phyloP scores from a whole-genome alignment of 169 alveolate genomes.

The Cryptosporidium andersoni region DNA sequence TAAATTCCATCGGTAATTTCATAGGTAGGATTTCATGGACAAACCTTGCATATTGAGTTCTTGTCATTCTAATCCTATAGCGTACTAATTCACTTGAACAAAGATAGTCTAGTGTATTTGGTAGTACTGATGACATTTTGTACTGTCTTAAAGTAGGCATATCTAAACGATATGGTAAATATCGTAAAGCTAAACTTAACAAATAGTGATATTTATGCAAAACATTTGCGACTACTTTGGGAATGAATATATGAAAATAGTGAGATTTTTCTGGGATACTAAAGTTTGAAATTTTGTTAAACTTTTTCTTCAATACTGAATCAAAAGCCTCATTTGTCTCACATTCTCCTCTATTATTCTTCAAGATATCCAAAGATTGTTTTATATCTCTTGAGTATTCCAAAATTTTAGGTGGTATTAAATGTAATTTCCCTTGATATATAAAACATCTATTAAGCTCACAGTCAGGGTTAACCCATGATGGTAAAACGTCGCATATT shows the following conservation, averaged over 20 bases:
- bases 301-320: slow-evolving; percentile 27
- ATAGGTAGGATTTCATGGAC: slow-evolving; percentile 29
- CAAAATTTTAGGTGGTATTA: slow-evolving; percentile 15
- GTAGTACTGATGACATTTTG: not conserved
- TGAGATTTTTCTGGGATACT: slow-evolving; percentile 33
- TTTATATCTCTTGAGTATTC: not conserved
- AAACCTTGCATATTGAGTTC: slow-evolving; percentile 57
- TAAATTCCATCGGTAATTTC: slow-evolving; percentile 5
- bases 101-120: not conserved
- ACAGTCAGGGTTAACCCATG: slow-evolving; percentile 42
- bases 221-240: slow-evolving; percentile 21
- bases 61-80: slow-evolving; percentile 37
- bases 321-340: slow-evolving; percentile 19
- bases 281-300: slow-evolving; percentile 19
- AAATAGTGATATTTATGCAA: slow-evolving; percentile 29
- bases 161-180: not conserved
- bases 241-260: slow-evolving; percentile 24
- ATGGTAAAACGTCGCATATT: slow-evolving; percentile 33
- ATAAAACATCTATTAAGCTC: slow-evolving; percentile 48
- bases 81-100: slow-evolving; percentile 16
- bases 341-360: not conserved
- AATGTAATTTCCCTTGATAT: slow-evolving; percentile 11
- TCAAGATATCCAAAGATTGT: not conserved
- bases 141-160: not conserved
- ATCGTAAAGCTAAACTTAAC: slow-evolving; percentile 4